These are phyloP conservation scores for Kalmanozyma brasiliensis DNA, from an alignment of 1,284 basidiomycete species.

Conservation along the genomic window DNA sequence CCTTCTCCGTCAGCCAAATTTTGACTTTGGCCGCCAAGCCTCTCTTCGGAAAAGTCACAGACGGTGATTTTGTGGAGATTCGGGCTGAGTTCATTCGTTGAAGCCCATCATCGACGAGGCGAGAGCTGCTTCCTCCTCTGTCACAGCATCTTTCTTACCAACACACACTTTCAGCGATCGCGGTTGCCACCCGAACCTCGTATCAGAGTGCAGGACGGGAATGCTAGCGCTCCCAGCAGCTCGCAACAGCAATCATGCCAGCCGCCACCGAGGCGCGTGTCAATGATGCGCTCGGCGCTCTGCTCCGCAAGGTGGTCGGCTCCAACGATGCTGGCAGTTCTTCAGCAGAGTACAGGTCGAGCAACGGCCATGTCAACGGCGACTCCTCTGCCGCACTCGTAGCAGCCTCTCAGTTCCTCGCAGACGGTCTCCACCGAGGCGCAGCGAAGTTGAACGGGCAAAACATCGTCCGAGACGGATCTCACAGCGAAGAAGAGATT, in stretches of 20 bases:
- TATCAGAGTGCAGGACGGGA: no score
- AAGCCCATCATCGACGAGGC: no score
- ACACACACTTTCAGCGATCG: no score
- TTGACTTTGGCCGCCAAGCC: no score
- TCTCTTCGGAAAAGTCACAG: constrained; percentile 7
- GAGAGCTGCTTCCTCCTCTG: no score
- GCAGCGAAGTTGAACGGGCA: neutral
- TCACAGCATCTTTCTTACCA: neutral
- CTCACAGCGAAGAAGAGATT: constrained; percentile 33
- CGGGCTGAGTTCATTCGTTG: constrained; percentile 5
- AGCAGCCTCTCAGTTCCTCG: constrained; percentile 39
- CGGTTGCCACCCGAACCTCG: no score
- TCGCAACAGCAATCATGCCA: constrained; percentile 2
- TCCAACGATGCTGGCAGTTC: neutral
- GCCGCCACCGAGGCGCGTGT: constrained; percentile 7
- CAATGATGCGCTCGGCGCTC: constrained; percentile 21
- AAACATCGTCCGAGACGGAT: constrained; percentile 4
- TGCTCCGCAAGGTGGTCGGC: constrained; percentile 24
- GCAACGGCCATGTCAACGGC: constrained; percentile 1
- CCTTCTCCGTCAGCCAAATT: neutral
- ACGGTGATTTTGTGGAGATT: constrained; percentile 30
- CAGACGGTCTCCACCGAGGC: constrained; percentile 13
- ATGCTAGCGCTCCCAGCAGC: neutral
- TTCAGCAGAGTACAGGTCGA: neutral
- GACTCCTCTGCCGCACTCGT: constrained; percentile 20